These are phyloP conservation scores for Albifimbria verrucaria DNA, from an alignment of 2,329 filamentous ascomycete species.

Conservation along the genomic window DNA sequence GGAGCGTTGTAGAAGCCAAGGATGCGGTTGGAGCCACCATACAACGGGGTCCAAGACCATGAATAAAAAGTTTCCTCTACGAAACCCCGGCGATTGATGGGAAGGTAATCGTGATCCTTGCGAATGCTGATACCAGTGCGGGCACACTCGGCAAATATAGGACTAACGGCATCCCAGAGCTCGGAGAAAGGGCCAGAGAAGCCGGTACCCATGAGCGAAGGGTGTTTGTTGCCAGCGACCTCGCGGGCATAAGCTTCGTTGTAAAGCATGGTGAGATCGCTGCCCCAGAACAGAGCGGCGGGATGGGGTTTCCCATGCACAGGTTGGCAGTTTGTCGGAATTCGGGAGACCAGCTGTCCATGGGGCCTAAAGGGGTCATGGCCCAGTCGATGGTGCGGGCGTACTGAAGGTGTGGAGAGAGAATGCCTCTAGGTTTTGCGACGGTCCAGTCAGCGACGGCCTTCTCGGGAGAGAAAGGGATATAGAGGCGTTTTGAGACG, in stretches of 20 bases:
- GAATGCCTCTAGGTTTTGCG: slow-evolving; percentile 21
- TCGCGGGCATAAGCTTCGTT: slow-evolving; percentile 56
- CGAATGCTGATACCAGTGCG: slow-evolving; percentile 29
- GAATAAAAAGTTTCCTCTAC: slow-evolving; percentile 36
- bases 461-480: slow-evolving; percentile 27
- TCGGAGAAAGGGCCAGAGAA: slow-evolving; percentile 57
- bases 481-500: slow-evolving; percentile 24
- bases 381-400: slow-evolving; percentile 38
- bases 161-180: slow-evolving; percentile 28
- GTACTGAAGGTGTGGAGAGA: slow-evolving; percentile 25
- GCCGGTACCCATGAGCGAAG: slow-evolving; percentile 55
- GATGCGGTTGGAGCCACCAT: slow-evolving; percentile 30
- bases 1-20: slow-evolving; percentile 37
- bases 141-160: slow-evolving; percentile 31
- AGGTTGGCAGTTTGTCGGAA: slow-evolving; percentile 40
- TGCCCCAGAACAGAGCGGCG: slow-evolving; percentile 59
- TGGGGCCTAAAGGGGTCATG: slow-evolving; percentile 38
- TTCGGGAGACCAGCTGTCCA: slow-evolving; percentile 39
- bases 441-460: slow-evolving; percentile 33
- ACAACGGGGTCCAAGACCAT: slow-evolving; percentile 36
- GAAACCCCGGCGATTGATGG: slow-evolving; percentile 29
- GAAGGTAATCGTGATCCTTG: slow-evolving; percentile 28
- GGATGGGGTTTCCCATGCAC: slow-evolving; percentile 37
- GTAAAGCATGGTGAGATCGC: slow-evolving; percentile 59
- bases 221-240: slow-evolving; percentile 62